Evolutionary conservation across 163 green algal genomes (phyloP).

Genomic region (Trebouxiophyceae sp.): DNA sequence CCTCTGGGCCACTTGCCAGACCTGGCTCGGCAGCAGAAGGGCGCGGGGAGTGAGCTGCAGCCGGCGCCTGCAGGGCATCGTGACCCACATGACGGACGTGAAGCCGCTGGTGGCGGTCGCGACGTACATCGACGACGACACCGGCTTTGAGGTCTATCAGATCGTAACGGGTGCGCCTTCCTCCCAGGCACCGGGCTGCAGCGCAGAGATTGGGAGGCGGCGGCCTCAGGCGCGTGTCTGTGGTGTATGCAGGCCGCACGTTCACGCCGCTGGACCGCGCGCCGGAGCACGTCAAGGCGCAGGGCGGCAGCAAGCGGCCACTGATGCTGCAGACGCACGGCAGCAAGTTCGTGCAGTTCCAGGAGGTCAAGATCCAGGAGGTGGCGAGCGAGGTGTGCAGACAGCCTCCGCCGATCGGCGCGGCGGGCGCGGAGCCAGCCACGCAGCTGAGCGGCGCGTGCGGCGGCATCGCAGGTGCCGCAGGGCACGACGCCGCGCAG

Average conservation of each 20-base stretch:
- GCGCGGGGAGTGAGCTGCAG: no score
- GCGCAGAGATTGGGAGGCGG: no score
- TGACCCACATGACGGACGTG: slow-evolving; percentile 87
- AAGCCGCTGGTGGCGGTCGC: slow-evolving; percentile 87
- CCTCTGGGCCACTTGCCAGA: no score
- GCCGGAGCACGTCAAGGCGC: slow-evolving; percentile 4
- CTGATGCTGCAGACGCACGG: slow-evolving; percentile 67
- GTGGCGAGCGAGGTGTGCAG: slow-evolving; percentile 52
- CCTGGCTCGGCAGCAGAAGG: no score
- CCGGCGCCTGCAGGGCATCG: slow-evolving; percentile 64
- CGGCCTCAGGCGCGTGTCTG: no score
- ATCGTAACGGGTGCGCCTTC: slow-evolving; percentile 70
- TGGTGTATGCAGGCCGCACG: slow-evolving; percentile 48
- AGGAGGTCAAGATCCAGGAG: slow-evolving; percentile 84
- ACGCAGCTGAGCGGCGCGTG: no score
- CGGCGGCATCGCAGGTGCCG: slow-evolving; percentile 74
- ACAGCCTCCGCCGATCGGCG: no score
- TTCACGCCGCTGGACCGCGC: slow-evolving; percentile 70
- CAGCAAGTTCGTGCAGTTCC: slow-evolving; percentile 93
- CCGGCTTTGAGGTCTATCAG: slow-evolving; percentile 90
- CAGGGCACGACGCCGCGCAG: slow-evolving; percentile 86
- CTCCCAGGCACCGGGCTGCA: no score
- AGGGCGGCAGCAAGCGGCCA: background rate
- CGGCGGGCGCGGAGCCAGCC: no score
- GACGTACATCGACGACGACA: slow-evolving; percentile 89